Evolutionary conservation across 78 protist species (phyloP), one percentile per base, ranked within the genome.

Genomic region (Dictyostelium purpureum): DNA sequence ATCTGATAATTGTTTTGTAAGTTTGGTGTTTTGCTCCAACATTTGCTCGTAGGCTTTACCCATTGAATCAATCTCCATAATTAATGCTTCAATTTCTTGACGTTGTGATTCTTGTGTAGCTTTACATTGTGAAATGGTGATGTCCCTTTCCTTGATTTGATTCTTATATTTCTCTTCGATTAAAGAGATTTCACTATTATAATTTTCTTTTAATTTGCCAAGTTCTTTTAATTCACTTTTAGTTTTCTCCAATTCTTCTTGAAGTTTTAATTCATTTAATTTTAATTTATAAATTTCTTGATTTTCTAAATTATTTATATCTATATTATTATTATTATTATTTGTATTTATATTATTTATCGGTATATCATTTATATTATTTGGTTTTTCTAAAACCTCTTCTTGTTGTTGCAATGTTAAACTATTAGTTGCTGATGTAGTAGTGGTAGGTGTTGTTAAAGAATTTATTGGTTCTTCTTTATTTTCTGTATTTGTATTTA

Each of bases 1-100:
- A 18, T 89, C 94, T 4, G 82, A 80, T 19, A 89, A n/a, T 54
- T 78, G 94, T 28, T 70, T 76, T 0, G 52, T 9, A 1, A 78
- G 28, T 51, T 77, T 37, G 16, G 88, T 89, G 14, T 78, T 89
- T 75, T 89, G 87, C 43, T 89, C 94, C 28, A 33, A 49, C 82
- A 80, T 80, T 49, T 89, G 75, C 49, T 89, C 94, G 14, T 78
- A 89, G 1, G 74, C 87, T 26, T 69, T 85, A 45, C 91, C 81
- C 79, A 85, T 85, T 7, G 59, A 40, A 65, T 85, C 91, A 28
- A 85, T 85, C 21, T 85, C 91, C 91, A 70, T 59, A 47, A 85
- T 63, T 49, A 73, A 59, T 26, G 77, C 81, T 38, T 85, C 91
- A 26, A 73, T 6, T 31, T 85, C 91, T 73, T 85, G 91, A 45